phyloP scores from a whole-genome alignment of 306 rosid genomes.

The Trichosanthes cucumerina region DNA sequence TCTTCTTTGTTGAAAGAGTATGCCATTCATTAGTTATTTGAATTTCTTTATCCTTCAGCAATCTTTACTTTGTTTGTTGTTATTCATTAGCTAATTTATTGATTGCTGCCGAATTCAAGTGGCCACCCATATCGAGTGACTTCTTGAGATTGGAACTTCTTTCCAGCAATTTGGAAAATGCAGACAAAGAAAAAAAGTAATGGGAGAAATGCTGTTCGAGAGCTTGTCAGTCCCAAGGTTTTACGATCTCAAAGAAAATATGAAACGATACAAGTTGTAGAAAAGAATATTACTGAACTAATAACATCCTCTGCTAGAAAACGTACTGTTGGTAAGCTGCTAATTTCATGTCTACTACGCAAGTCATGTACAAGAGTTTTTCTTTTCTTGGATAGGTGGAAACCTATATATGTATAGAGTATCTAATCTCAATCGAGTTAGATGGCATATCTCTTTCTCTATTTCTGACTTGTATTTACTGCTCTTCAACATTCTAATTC shows the following conservation, averaged over 20 bases:
- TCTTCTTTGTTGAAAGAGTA: neutral
- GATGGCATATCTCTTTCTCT: neutral
- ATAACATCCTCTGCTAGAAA: conserved; percentile 75
- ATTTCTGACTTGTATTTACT: neutral
- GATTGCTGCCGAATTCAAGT: conserved; percentile 15
- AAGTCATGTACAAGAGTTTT: neutral
- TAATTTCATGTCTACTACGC: neutral
- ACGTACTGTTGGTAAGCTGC: conserved; percentile 43
- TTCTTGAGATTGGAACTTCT: conserved; percentile 6
- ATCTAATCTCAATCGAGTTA: neutral
- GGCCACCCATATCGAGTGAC: neutral
- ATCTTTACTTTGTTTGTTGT: conserved; percentile 4
- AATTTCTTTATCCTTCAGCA: neutral
- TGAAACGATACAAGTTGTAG: conserved; percentile 38
- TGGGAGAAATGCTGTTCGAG: conserved; percentile 41
- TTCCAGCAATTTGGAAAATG: conserved; percentile 33
- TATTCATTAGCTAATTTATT: conserved; percentile 14
- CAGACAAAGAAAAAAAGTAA: conserved; percentile 60
- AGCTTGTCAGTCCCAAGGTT: conserved; percentile 38
- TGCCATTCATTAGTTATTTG: neutral
- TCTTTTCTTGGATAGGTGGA: neutral
- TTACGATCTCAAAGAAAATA: conserved; percentile 58
- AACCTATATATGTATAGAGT: neutral
- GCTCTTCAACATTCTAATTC: neutral
- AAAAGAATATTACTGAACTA: conserved; percentile 48